A percentile compares a stretch with the other conserved stretches of the same genome.
Conservation (phyloP, 306 rosid species). For the Vigna hirtella region DNA sequence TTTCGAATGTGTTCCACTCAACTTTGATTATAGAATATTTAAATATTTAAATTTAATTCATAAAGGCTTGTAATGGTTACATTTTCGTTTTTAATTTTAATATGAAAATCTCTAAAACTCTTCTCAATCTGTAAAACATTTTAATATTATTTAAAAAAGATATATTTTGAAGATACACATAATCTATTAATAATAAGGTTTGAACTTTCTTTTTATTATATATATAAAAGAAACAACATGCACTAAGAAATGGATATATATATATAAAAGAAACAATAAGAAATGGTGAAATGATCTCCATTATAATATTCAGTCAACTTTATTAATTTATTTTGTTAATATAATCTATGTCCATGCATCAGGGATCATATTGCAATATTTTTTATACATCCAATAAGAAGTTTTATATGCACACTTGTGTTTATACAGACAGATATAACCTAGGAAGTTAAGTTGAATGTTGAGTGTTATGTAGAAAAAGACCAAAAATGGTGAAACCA, state of each 20-base stretch:
- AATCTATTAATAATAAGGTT: no score
- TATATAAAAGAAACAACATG: no score
- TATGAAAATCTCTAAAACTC: not conserved
- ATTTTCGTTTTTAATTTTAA: not conserved
- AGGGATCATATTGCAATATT: conserved; percentile 17
- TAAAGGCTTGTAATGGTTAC: not conserved
- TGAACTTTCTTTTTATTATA: no score
- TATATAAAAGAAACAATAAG: conserved; percentile 39
- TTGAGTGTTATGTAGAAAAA: no score
- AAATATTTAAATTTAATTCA: not conserved
- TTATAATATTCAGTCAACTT: conserved; percentile 54
- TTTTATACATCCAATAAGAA: not conserved
- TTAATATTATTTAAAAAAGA: no score
- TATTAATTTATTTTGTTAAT: no score
- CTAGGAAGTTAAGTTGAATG: not conserved
- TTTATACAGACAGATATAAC: not conserved
- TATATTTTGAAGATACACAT: no score
- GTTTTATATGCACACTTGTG: not conserved
- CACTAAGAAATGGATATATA: no score
- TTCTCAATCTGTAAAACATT: not conserved
- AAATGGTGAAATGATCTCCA: not conserved
- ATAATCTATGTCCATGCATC: not conserved
- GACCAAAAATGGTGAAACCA: no score
- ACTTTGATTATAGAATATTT: not conserved
- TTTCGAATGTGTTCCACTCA: not conserved